Percentiles rank a stretch among this genome's conserved stretches.
Conservation (phyloP, 164 flowering plant genomes). For the Malania oleifera region DNA sequence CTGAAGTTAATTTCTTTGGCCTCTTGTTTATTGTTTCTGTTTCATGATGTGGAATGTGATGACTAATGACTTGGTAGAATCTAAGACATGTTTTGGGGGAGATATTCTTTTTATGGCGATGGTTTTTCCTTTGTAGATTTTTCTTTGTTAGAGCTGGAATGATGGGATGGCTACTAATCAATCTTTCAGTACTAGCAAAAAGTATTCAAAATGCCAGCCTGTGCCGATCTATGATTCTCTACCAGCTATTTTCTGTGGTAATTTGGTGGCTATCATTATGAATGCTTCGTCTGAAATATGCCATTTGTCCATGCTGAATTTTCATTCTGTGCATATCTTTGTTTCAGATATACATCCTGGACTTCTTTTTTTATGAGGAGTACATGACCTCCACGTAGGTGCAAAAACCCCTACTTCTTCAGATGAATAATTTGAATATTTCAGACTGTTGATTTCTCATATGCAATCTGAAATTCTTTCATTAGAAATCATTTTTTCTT, state of each 20-base stretch:
- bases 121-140: constrained; percentile 47
- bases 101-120: constrained; percentile 7
- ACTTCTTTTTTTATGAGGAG: constrained; percentile 86
- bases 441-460: not conserved
- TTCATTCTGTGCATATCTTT: constrained; percentile 8
- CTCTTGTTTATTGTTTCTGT: no score
- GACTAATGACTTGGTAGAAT: no score
- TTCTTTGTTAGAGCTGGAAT: constrained; percentile 99
- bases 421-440: not conserved
- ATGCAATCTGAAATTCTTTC: not conserved
- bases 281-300: not conserved
- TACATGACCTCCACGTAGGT: constrained; percentile 99
- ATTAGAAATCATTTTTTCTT: not conserved
- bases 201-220: constrained; percentile 51
- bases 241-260: constrained; percentile 79
- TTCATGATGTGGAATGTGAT: no score
- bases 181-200: constrained; percentile 80
- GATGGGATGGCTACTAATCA: constrained; percentile 99
- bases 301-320: constrained; percentile 8
- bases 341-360: constrained; percentile 76
- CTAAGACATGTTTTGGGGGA: not conserved
- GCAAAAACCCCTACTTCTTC: constrained; percentile 3
- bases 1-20: no score
- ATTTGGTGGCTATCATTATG: constrained; percentile 4
- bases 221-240: constrained; percentile 76